Evolutionary conservation across 2,329 filamentous ascomycete species (phyloP).

Genomic region (Tolypocladium capitatum): DNA sequence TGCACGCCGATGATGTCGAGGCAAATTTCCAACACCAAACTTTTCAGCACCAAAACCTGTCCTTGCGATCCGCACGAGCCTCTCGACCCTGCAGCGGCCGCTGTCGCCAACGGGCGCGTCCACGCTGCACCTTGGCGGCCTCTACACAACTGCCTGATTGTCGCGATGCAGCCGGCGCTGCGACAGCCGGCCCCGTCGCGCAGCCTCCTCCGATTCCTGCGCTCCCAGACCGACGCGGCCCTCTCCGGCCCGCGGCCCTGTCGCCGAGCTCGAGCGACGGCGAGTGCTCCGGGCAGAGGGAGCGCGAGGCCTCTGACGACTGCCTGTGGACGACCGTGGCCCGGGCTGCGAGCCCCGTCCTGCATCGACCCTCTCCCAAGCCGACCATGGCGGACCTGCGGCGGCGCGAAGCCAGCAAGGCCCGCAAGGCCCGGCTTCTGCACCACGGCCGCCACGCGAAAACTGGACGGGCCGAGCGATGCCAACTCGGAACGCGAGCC

Average conservation of each 20-base stretch:
- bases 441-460: conserved; percentile 13
- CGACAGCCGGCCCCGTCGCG: conserved; percentile 35
- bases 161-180: conserved; percentile 31
- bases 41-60: no score
- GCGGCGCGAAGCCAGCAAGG: not conserved
- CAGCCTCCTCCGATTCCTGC: conserved; percentile 58
- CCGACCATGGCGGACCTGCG: not conserved
- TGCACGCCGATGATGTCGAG: no score
- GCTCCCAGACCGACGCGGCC: conserved; percentile 51
- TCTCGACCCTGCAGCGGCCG: not conserved
- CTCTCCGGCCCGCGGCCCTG: conserved; percentile 29
- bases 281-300: not conserved
- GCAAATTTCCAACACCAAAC: no score
- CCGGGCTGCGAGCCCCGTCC: not conserved
- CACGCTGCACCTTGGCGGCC: conserved; percentile 3
- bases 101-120: conserved; percentile 3
- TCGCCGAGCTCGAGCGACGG: conserved; percentile 7
- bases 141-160: conserved; percentile 2
- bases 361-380: not conserved
- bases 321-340: not conserved
- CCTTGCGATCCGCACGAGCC: not conserved
- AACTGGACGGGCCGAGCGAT: conserved; percentile 8
- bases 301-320: not conserved
- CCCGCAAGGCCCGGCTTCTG: conserved; percentile 8
- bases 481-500: conserved; percentile 11